These are phyloP conservation scores for Wickerhamiella nectarea DNA, from an alignment of 805 yeast genomes.

Conservation along the genomic window DNA sequence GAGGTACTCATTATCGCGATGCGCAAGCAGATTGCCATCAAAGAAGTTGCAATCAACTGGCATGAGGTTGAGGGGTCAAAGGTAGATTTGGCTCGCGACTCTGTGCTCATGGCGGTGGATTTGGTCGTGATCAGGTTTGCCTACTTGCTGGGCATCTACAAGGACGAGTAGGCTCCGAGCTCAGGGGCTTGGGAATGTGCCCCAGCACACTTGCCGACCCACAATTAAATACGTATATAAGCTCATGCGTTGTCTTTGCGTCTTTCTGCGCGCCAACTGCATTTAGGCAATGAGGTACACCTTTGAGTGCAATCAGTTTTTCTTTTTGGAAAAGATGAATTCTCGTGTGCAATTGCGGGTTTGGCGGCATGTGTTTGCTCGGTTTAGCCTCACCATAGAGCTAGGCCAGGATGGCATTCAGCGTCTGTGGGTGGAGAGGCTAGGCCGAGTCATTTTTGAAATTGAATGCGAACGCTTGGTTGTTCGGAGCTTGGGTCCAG, in stretches of 20 bases:
- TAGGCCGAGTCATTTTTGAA: not conserved
- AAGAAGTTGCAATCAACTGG: conserved; percentile 85
- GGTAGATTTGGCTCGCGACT: conserved; percentile 81
- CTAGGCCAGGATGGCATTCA: not conserved
- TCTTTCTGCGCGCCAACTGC: no score
- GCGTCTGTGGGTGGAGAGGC: not conserved
- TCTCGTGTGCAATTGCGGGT: not conserved
- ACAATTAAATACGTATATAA: no score
- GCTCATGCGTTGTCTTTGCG: no score
- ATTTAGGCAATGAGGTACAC: not conserved
- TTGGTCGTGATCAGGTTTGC: conserved; percentile 83
- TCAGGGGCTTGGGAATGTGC: no score
- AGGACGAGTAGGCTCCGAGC: conserved; percentile 1
- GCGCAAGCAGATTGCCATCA: conserved; percentile 49
- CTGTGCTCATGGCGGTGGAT: conserved; percentile 87
- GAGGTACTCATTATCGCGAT: conserved; percentile 75
- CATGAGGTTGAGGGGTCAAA: conserved; percentile 94
- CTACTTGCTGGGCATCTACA: conserved; percentile 69
- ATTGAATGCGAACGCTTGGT: not conserved
- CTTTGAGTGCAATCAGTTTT: not conserved
- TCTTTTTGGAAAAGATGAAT: not conserved
- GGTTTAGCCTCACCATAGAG: not conserved
- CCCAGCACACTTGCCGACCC: no score
- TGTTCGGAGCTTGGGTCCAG: not conserved
- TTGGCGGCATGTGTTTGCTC: not conserved